phyloP scores from a whole-genome alignment of 495 filamentous ascomycete species.

The Thermochaetoides thermophila region DNA sequence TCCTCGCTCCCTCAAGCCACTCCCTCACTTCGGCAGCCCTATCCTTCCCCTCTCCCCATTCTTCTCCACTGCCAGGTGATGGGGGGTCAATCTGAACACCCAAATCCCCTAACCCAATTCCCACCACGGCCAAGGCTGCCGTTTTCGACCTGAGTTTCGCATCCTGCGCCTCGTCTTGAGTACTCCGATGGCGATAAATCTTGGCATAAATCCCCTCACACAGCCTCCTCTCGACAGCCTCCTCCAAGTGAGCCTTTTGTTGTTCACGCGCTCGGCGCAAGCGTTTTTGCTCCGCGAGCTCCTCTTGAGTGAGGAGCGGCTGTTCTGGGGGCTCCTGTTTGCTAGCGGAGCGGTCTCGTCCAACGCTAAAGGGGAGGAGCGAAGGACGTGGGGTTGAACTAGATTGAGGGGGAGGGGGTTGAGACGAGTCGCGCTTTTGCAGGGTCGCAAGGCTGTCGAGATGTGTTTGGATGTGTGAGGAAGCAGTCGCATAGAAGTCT shows the following conservation, averaged over 20 bases:
- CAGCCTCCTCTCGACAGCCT: conserved; percentile 77
- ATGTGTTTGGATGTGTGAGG: conserved; percentile 74
- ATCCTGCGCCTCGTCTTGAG: conserved; percentile 88
- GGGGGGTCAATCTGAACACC: conserved; percentile 55
- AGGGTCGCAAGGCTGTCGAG: conserved; percentile 65
- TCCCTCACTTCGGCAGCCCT: conserved; percentile 48
- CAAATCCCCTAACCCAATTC: conserved; percentile 75
- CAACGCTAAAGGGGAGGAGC: conserved; percentile 29
- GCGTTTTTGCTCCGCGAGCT: conserved; percentile 64
- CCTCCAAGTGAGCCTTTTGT: conserved; percentile 65
- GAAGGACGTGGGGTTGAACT: conserved; percentile 35
- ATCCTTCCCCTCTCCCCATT: conserved; percentile 25
- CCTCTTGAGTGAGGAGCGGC: conserved; percentile 84
- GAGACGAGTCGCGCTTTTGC: conserved; percentile 47
- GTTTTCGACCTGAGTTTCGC: conserved; percentile 91
- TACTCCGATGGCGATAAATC: conserved; percentile 81
- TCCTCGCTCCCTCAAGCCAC: conserved; percentile 58
- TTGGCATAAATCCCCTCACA: conserved; percentile 77
- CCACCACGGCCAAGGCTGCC: conserved; percentile 76
- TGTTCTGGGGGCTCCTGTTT: conserved; percentile 41
- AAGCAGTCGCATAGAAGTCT: conserved; percentile 78
- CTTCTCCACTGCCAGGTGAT: too few relatives aligned
- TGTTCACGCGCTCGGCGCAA: conserved; percentile 62
- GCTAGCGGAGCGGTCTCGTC: too few relatives aligned
- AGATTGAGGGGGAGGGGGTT: conserved; percentile 31